These are phyloP conservation scores for Phytopythium vexans DNA, from an alignment of 352 stramenopile species.

Conservation along the genomic window DNA sequence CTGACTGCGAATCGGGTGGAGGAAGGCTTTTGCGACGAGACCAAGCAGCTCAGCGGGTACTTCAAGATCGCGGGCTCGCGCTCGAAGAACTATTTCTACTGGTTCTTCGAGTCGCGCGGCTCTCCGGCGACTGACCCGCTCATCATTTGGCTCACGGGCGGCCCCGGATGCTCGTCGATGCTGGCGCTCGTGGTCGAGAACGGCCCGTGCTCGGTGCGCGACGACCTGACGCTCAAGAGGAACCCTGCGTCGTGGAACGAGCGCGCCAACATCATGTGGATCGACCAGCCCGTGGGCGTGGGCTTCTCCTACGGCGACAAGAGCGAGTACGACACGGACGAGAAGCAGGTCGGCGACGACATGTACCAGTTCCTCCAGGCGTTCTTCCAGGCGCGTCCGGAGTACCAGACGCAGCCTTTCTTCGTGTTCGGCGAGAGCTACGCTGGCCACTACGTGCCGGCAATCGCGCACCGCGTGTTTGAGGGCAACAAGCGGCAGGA, in stretches of 20 bases:
- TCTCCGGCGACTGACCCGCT: constrained; percentile 87
- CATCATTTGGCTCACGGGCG: constrained; percentile 97
- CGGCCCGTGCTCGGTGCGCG: constrained; percentile 92
- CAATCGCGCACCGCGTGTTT: constrained; percentile 76
- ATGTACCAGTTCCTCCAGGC: constrained; percentile 95
- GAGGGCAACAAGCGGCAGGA: constrained; percentile 61
- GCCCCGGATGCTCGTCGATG: constrained; percentile 92
- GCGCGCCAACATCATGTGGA: constrained; percentile 94
- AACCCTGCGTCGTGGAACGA: constrained; percentile 94
- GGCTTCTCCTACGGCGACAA: constrained; percentile 93
- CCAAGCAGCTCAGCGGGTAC: constrained; percentile 80
- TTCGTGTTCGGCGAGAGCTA: constrained; percentile 95
- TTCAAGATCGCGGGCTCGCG: constrained; percentile 79
- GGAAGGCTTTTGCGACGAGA: constrained; percentile 66
- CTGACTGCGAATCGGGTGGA: constrained; percentile 57
- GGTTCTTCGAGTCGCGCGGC: constrained; percentile 93
- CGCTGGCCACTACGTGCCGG: constrained; percentile 93
- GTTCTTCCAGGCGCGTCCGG: constrained; percentile 88
- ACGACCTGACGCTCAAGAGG: constrained; percentile 81
- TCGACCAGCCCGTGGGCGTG: constrained; percentile 95
- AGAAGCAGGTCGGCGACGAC: constrained; percentile 93
- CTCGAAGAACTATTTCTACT: constrained; percentile 96
- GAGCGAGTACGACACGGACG: constrained; percentile 86
- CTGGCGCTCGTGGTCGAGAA: constrained; percentile 95
- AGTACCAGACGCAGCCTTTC: constrained; percentile 90